phyloP scores from a whole-genome alignment of 768 basidiomycete genomes.

The Albatrellus ellisii region DNA sequence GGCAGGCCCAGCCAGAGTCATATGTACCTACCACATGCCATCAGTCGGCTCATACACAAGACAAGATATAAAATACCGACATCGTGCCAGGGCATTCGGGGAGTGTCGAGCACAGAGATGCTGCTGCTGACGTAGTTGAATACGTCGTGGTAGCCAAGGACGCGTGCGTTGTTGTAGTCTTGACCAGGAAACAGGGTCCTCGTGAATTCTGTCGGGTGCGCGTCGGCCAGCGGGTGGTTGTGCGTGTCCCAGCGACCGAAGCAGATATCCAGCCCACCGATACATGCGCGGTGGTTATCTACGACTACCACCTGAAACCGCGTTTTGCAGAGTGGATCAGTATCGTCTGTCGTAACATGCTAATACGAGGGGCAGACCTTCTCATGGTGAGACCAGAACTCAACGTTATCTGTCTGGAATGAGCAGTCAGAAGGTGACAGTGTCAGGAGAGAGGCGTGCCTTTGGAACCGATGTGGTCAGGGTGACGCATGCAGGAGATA shows the following conservation, averaged over 20 bases:
- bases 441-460: slow-evolving; percentile 28
- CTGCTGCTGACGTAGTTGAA: slow-evolving; percentile 61
- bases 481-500: slow-evolving; percentile 81
- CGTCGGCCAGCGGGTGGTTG: slow-evolving; percentile 82
- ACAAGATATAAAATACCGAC: slow-evolving; percentile 28
- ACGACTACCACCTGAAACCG: slow-evolving; percentile 52
- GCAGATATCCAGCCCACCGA: slow-evolving; percentile 92
- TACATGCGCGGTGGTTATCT: slow-evolving; percentile 74
- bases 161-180: slow-evolving; percentile 86
- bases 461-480: slow-evolving; percentile 79
- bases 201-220: slow-evolving; percentile 75
- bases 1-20: slow-evolving; percentile 68
- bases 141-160: slow-evolving; percentile 74
- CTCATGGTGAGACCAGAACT: slow-evolving; percentile 91
- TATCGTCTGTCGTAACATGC: background rate
- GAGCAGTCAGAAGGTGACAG: background rate
- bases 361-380: slow-evolving; percentile 28
- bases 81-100: slow-evolving; percentile 95
- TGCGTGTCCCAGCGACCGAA: slow-evolving; percentile 97
- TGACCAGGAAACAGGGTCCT: slow-evolving; percentile 85
- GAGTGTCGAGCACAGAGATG: slow-evolving; percentile 50
- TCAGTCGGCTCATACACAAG: background rate
- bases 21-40: slow-evolving; percentile 44
- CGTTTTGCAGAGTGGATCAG: background rate
- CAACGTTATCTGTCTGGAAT: slow-evolving; percentile 56